These are phyloP conservation scores for Penicillium palitans DNA, from an alignment of 2,329 filamentous ascomycete genomes.

Conservation along the genomic window DNA sequence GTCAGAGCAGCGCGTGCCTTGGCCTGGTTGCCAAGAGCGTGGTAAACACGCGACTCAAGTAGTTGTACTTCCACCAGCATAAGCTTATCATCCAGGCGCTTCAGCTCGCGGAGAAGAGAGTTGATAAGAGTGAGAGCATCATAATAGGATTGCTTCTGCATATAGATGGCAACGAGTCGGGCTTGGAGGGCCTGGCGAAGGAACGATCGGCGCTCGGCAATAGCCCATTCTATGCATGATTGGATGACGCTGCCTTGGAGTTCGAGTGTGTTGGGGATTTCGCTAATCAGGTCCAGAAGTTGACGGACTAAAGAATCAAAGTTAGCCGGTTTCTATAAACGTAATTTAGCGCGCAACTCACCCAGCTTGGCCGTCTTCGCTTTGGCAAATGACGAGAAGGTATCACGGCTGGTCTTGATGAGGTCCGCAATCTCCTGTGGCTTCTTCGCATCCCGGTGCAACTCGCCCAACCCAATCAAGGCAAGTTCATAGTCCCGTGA, in stretches of 20 bases:
- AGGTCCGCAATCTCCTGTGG: slow-evolving; percentile 83
- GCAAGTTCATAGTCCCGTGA: slow-evolving; percentile 90
- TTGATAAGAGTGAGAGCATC: slow-evolving; percentile 97
- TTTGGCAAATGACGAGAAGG: slow-evolving; percentile 95
- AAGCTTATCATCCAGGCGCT: slow-evolving; percentile 97
- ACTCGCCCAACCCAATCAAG: slow-evolving; percentile 82
- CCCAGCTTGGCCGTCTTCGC: slow-evolving; percentile 98
- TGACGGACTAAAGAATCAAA: slow-evolving; percentile 71
- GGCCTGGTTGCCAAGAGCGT: slow-evolving; percentile 92
- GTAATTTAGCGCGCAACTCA: slow-evolving; percentile 51
- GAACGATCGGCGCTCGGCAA: slow-evolving; percentile 90
- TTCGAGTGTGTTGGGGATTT: slow-evolving; percentile 92
- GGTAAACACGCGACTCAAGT: slow-evolving; percentile 94
- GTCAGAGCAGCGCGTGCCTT: slow-evolving; percentile 95
- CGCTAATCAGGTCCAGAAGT: slow-evolving; percentile 90
- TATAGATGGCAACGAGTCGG: slow-evolving; percentile 87
- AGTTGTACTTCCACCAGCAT: slow-evolving; percentile 97
- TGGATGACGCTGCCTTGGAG: slow-evolving; percentile 94
- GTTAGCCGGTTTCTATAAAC: neutral
- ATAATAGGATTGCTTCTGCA: slow-evolving; percentile 97
- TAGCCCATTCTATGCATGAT: slow-evolving; percentile 99
- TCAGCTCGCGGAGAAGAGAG: slow-evolving; percentile 90
- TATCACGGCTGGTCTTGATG: slow-evolving; percentile 83
- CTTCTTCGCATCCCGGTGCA: slow-evolving; percentile 82
- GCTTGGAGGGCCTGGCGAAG: slow-evolving; percentile 98